Base-by-base conservation (phyloP, 176 grass and related monocot genomes). In the Poa annua region DNA sequence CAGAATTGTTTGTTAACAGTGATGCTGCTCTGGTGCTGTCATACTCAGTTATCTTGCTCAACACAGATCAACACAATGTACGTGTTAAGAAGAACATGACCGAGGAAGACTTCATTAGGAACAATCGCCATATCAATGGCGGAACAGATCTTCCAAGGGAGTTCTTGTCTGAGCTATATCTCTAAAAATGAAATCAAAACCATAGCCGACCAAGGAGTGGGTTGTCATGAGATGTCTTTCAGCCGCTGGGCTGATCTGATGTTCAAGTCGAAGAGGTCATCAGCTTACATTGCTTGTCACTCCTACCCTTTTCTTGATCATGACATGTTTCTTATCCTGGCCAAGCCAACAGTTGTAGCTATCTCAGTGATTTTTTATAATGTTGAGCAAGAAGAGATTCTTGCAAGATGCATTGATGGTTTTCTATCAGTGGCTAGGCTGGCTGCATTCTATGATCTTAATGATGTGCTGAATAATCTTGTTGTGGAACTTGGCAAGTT, bases 11-110 rank as follows among this genome's bases (percentile, higher is more conserved):
- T 79, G 91, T 76, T 35, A 89, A 97, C 49, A 86, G 76, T 59
- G 94, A 97, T 88, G 89, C 94, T 72, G 94, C 94, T 65, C 76
- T 97, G 26, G 78, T 97, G 41, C 66, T 97, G 50, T 93, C 94
- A 33, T 97, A 97, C 73, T 97, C 94, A 41, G 82, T 97, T 65
- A 97, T 97, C 81, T 11, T 97, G 94, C 91, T 97, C 20, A 97
- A 97, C 81, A 97, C 94, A 0, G 94, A 97, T 56, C 94, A 91
- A 35, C 94, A 97, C 83, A 97, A 97, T 89, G 77, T 89, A 49
- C 76, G 85, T 76, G 94, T 97, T 22, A 93, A 97, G 79, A 97
- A 91, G 77, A 97, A 97, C 86, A 97, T 97, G 94, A 91, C 94
- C 25, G 94, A 97, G 80, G 94, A 97, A 80, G 94, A 93, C 67